A percentile compares a stretch with the other conserved stretches of the same genome.
phyloP scores from a whole-genome alignment of 805 yeast species.

The Lachancea quebecensis region DNA sequence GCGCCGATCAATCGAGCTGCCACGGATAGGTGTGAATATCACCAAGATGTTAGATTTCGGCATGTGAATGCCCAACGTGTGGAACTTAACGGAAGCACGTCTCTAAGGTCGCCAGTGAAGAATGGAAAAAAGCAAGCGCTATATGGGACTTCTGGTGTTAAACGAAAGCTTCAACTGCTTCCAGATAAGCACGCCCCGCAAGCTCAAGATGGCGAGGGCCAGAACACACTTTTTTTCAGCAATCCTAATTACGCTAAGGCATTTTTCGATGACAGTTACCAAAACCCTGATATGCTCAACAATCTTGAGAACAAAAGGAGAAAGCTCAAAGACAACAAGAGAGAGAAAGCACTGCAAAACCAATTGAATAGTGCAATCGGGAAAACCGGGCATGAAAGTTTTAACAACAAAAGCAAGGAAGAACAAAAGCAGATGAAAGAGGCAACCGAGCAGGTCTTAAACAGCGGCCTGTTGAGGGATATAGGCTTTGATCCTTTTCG shows the following conservation, averaged over 20 bases:
- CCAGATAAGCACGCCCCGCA: slow-evolving; percentile 7
- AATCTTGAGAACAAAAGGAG: slow-evolving; percentile 35
- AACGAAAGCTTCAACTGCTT: slow-evolving; percentile 13
- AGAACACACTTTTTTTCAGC: slow-evolving; percentile 33
- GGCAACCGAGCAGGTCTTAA: slow-evolving; percentile 35
- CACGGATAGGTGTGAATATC: slow-evolving; percentile 62
- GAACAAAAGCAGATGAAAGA: slow-evolving; percentile 22
- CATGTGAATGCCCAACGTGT: slow-evolving; percentile 55
- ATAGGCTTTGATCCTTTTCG: slow-evolving; percentile 51
- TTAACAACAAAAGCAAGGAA: slow-evolving; percentile 14
- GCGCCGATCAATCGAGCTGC: slow-evolving; percentile 51
- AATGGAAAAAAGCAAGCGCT: slow-evolving; percentile 39
- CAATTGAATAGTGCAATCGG: slow-evolving; percentile 20
- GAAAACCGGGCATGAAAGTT: slow-evolving; percentile 1
- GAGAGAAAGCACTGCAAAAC: slow-evolving; percentile 25
- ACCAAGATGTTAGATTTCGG: slow-evolving; percentile 51
- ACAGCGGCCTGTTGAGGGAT: slow-evolving; percentile 33
- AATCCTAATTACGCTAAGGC: slow-evolving; percentile 40
- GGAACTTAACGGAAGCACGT: slow-evolving; percentile 62
- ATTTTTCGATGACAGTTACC: slow-evolving; percentile 44
- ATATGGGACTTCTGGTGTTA: slow-evolving; percentile 31
- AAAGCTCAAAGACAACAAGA: slow-evolving; percentile 35
- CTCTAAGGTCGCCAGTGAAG: slow-evolving; percentile 50
- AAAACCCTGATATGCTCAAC: slow-evolving; percentile 40
- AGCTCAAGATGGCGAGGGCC: slow-evolving; percentile 7